Evolutionary conservation across 2,329 filamentous ascomycete species (phyloP).

Genomic region (Huntiella moniliformis): DNA sequence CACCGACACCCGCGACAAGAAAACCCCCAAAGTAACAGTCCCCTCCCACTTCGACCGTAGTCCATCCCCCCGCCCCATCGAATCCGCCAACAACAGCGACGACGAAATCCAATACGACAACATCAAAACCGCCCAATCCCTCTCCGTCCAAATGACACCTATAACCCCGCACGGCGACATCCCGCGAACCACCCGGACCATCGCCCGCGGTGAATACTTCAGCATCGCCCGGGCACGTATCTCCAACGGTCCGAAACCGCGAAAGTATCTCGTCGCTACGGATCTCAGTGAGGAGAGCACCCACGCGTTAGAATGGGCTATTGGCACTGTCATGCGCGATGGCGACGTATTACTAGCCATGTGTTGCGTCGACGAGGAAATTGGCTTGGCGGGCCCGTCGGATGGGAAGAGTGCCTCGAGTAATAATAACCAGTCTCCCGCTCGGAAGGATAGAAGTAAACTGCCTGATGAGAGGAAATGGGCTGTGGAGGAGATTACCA

Average conservation of each 20-base stretch:
- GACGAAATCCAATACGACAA: conserved; percentile 70
- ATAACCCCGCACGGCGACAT: conserved; percentile 58
- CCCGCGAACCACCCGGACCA: conserved; percentile 70
- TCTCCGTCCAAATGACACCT: conserved; percentile 62
- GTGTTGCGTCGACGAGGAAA: conserved; percentile 84
- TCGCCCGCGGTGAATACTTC: conserved; percentile 72
- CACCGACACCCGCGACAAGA: no score
- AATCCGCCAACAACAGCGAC: conserved; percentile 56
- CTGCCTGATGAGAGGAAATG: conserved; percentile 62
- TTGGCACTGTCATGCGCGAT: conserved; percentile 82
- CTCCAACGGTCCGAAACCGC: conserved; percentile 56
- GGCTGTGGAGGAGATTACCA: conserved; percentile 68
- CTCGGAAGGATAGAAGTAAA: conserved; percentile 29
- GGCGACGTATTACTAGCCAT: conserved; percentile 88
- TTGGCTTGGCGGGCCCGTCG: conserved; percentile 28
- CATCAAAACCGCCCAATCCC: conserved; percentile 70
- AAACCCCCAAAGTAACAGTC: conserved; percentile 36
- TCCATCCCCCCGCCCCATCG: conserved; percentile 24
- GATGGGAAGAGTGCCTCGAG: conserved; percentile 10
- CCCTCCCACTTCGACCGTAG: conserved; percentile 65
- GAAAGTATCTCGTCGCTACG: conserved; percentile 89
- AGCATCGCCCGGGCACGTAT: conserved; percentile 61
- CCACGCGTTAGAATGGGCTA: conserved; percentile 92
- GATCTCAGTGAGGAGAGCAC: conserved; percentile 88
- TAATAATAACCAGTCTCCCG: conserved; percentile 11